Evolutionary conservation across 2,329 filamentous ascomycete genomes (phyloP), one percentile per base, ranked within the genome.

Genomic region (Fusarium musae): DNA sequence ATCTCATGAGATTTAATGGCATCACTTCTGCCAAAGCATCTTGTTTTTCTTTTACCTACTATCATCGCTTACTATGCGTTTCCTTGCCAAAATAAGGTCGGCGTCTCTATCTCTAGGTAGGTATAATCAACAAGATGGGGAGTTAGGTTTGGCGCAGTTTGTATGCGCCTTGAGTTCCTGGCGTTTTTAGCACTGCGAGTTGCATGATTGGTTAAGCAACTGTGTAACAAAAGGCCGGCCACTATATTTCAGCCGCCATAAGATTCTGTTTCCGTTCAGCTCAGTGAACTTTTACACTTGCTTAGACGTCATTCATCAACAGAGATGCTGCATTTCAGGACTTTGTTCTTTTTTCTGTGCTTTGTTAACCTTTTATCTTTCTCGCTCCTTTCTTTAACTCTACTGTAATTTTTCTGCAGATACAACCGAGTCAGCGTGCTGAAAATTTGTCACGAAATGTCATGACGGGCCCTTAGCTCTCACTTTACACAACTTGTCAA

Each of bases 231-330:
- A 36, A 26, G 9, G 9, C n/a, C 19, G 9, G 32, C n/a, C 17
- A 36, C 49, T 52, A 26, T 15, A 26, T 15, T 36, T 26, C 32
- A 52, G 49, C 32, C 50, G 23, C 50, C 23, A 28, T 28, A 37
- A 28, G 19, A 15, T 39, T 28, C 17, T 39, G 19, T 47, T 63
- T 52, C 66, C 42, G 46, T 65, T 69, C 49, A 36, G 47, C 40
- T 47, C 36, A 19, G 21, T 32, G 36, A 26, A 32, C 36, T 46
- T 26, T 30, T 34, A 28, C 19, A 50, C 47, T 42, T 52, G n/a
- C 19, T 26, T n/a, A 57, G 63, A 70, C 69, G 53, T 63, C 72
- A 70, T 69, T 53, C 17, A 21, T 49, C 17, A 23, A 26, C 11
- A 37, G 26, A 64, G 32, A 42, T 16, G n/a, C 53, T 53, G 2